These are phyloP conservation scores for Crucihimalaya himalaica DNA, from an alignment of 345 rosid genomes.

Conservation along the genomic window DNA sequence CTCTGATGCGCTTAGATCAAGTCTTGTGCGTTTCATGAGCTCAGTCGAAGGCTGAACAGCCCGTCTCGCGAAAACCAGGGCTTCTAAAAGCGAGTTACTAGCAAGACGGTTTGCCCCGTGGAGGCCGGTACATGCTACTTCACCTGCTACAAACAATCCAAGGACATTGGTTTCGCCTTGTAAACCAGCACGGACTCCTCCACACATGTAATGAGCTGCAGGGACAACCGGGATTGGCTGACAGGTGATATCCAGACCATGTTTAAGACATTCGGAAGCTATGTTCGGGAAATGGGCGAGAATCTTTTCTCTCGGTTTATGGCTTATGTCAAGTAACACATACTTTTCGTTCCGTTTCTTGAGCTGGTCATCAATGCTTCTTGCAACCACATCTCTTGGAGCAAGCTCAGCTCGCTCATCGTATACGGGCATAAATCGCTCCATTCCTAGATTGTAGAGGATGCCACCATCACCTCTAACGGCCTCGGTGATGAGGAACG, in stretches of 20 bases:
- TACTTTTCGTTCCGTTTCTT: slow-evolving; percentile 73
- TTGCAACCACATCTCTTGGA: slow-evolving; percentile 95
- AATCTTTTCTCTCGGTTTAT: slow-evolving; percentile 74
- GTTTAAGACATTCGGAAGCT: slow-evolving; percentile 77
- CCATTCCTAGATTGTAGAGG: slow-evolving; percentile 79
- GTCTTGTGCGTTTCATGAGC: slow-evolving; percentile 61
- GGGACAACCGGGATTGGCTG: slow-evolving; percentile 92
- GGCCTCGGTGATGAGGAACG: slow-evolving; percentile 90
- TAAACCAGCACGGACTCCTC: slow-evolving; percentile 91
- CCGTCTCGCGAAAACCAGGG: slow-evolving; percentile 88
- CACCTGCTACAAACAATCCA: slow-evolving; percentile 95
- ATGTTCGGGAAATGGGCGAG: slow-evolving; percentile 96
- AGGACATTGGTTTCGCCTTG: slow-evolving; percentile 88
- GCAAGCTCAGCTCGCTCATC: slow-evolving; percentile 96
- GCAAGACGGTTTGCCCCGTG: slow-evolving; percentile 98
- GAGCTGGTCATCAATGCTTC: slow-evolving; percentile 94
- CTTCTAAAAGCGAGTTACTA: slow-evolving; percentile 95
- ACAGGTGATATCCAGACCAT: slow-evolving; percentile 74
- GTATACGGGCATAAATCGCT: slow-evolving; percentile 83
- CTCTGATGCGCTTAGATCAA: slow-evolving; percentile 48
- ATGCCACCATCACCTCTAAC: slow-evolving; percentile 96
- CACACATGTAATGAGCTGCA: slow-evolving; percentile 98
- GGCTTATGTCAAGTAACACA: slow-evolving; percentile 89
- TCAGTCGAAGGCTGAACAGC: slow-evolving; percentile 83
- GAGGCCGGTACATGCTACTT: slow-evolving; percentile 96